Conservation (phyloP, 225 moss, liverwort and hornwort genomes). For the Anthoceros angustus region DNA sequence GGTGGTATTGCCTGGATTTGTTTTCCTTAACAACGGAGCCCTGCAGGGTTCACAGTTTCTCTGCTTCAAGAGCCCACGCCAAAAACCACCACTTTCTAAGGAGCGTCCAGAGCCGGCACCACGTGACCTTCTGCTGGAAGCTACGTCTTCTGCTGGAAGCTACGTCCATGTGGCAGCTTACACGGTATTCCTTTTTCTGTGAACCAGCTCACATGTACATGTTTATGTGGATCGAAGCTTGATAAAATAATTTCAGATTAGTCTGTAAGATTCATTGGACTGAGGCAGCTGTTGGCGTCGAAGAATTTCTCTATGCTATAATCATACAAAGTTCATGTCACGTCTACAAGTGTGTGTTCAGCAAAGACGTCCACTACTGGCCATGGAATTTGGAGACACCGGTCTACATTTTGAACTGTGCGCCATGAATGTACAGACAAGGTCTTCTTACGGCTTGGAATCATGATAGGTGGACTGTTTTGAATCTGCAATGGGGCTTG, state of each 20-base stretch:
- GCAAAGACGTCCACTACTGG: slow-evolving; percentile 77
- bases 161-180: slow-evolving; percentile 91
- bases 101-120: slow-evolving; percentile 30
- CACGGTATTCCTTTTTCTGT: slow-evolving; percentile 32
- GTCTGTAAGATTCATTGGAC: neutral
- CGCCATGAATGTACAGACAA: slow-evolving; percentile 58
- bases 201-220: neutral
- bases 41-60: slow-evolving; percentile 51
- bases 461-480: slow-evolving; percentile 33
- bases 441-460: slow-evolving; percentile 67
- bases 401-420: slow-evolving; percentile 38
- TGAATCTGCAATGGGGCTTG: neutral
- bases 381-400: slow-evolving; percentile 51
- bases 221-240: too few relatives aligned
- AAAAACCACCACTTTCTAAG: slow-evolving; percentile 12
- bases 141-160: too few relatives aligned
- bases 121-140: slow-evolving; percentile 42
- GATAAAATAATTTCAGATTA: too few relatives aligned
- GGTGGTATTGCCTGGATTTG: neutral
- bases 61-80: slow-evolving; percentile 28
- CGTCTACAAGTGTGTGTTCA: neutral
- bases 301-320: slow-evolving; percentile 11
- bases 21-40: neutral
- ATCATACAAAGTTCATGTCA: neutral
- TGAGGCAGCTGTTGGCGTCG: slow-evolving; percentile 6